A percentile compares a stretch with the other conserved stretches of the same genome.
These are phyloP conservation scores for Salvia hispanica DNA, from an alignment of 257 asterid genomes.

Conservation along the genomic window DNA sequence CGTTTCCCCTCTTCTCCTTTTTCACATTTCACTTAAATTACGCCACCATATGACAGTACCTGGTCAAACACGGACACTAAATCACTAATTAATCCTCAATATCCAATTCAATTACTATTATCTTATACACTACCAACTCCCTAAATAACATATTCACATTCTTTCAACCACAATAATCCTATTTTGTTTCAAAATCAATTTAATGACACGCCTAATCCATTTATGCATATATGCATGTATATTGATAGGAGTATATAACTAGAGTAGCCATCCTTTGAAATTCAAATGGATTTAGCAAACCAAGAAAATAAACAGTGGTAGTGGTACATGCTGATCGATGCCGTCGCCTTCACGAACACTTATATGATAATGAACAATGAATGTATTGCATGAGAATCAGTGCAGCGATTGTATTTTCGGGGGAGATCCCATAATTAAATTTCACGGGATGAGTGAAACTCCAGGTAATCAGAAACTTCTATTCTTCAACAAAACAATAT, in stretches of 20 bases:
- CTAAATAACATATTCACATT: neutral
- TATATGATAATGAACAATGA: slow-evolving; percentile 31
- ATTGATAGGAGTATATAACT: neutral
- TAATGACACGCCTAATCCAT: too few relatives aligned
- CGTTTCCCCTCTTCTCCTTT: slow-evolving; percentile 22
- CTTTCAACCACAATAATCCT: neutral
- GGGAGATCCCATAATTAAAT: slow-evolving; percentile 41
- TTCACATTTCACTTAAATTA: neutral
- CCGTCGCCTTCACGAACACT: slow-evolving; percentile 83
- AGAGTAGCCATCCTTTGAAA: neutral
- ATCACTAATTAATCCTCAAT: too few relatives aligned
- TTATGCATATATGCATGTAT: neutral
- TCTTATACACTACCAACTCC: neutral
- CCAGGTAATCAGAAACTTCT: slow-evolving; percentile 52
- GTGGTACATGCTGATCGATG: slow-evolving; percentile 29
- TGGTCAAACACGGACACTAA: slow-evolving; percentile 38
- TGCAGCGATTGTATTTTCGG: slow-evolving; percentile 22
- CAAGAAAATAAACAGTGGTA: neutral
- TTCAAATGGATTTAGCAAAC: neutral
- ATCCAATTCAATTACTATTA: neutral
- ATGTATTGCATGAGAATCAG: slow-evolving; percentile 40
- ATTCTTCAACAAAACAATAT: slow-evolving; percentile 39
- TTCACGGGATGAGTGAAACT: slow-evolving; percentile 46
- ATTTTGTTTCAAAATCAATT: neutral
- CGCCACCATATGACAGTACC: slow-evolving; percentile 18